phyloP scores from a whole-genome alignment of 2,329 filamentous ascomycete genomes.

The Lachnellula hyalina region DNA sequence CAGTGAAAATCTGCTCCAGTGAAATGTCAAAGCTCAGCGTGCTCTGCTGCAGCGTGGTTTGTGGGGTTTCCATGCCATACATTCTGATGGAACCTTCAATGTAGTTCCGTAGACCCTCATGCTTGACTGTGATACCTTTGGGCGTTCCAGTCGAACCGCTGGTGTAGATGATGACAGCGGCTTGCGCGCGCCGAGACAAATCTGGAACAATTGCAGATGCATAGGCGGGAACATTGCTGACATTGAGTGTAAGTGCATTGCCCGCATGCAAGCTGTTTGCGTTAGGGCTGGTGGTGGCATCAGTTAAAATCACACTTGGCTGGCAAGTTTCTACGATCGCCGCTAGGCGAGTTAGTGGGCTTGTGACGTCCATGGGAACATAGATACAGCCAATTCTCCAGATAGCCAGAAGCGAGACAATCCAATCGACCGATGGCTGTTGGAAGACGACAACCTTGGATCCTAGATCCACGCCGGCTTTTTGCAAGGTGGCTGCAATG shows the following conservation, averaged over 20 bases:
- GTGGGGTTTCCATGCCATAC: slow-evolving; percentile 4
- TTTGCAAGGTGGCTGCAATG: slow-evolving; percentile 31
- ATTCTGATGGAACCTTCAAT: slow-evolving; percentile 17
- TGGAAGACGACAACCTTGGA: slow-evolving; percentile 37
- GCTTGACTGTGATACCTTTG: slow-evolving; percentile 37
- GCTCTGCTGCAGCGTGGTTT: slow-evolving; percentile 19
- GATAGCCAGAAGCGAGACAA: slow-evolving; percentile 38
- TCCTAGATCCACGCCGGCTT: slow-evolving; percentile 12
- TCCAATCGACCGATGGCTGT: slow-evolving; percentile 32
- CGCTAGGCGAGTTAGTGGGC: slow-evolving; percentile 29
- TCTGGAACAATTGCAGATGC: neutral
- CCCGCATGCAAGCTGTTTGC: slow-evolving; percentile 1
- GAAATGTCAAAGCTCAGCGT: slow-evolving; percentile 19
- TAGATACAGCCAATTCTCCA: slow-evolving; percentile 35
- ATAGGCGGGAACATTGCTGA: slow-evolving; percentile 7
- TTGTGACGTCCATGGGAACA: slow-evolving; percentile 37
- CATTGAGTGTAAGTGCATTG: neutral
- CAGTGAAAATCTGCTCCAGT: slow-evolving; percentile 14
- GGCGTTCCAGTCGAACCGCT: slow-evolving; percentile 30
- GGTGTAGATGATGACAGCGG: slow-evolving; percentile 14
- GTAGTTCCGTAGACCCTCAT: slow-evolving; percentile 22
- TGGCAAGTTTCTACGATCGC: slow-evolving; percentile 27
- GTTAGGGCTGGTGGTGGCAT: slow-evolving; percentile 13
- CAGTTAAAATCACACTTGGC: slow-evolving; percentile 25
- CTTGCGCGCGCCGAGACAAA: neutral